Evolutionary conservation across 2,329 filamentous ascomycete genomes (phyloP), one percentile per base, ranked within the genome.

Genomic region (Phialocephala sp.): DNA sequence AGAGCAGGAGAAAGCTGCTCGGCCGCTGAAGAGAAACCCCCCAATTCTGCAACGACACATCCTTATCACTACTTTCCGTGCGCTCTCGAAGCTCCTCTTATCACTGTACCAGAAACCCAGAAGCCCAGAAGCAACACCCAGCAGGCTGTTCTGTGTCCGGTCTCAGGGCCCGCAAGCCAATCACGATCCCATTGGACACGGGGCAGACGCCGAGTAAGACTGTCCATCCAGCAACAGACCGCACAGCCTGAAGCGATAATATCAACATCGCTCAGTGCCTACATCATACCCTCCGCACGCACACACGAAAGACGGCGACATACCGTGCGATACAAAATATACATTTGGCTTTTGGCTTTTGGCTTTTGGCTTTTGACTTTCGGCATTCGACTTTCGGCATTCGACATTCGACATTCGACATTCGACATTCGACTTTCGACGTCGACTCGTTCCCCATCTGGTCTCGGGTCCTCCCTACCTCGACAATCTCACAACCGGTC

Each of bases 1-100:
- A 55, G n/a, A 61, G n/a, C 20, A 61, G 35, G 47, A 39, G 59
- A 61, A 61, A 52, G 45, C 35, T 57, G n/a, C 55, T 20, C 32
- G 35, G 39, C 55, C 55, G 55, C 35, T 57, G 55, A 57, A 57
- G 55, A 20, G 14, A 37, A 11, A 11, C 24, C 50, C 3, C 50
- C 14, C 24, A 18, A 50, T 24, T 24, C 37, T 12, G 15, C 37
- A 41, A 4, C 37, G 15, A 12, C 4, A 41, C 9, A 18, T 41
- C 11, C 4, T 18, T 18, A 41, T 41, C 15, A 41, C 9, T 18
- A 41, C 4, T 41, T 41, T 41, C 9, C 37, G 27, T 32, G 27
- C 27, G 27, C 6, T 32, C 27, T 32, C 27, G 27, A 32, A 32
- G 27, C 27, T 32, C 3, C 27, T 32, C 27, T 32, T 32, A 32